Evolutionary conservation across 768 basidiomycete genomes (phyloP).

Genomic region (Kondoa subrosea): DNA sequence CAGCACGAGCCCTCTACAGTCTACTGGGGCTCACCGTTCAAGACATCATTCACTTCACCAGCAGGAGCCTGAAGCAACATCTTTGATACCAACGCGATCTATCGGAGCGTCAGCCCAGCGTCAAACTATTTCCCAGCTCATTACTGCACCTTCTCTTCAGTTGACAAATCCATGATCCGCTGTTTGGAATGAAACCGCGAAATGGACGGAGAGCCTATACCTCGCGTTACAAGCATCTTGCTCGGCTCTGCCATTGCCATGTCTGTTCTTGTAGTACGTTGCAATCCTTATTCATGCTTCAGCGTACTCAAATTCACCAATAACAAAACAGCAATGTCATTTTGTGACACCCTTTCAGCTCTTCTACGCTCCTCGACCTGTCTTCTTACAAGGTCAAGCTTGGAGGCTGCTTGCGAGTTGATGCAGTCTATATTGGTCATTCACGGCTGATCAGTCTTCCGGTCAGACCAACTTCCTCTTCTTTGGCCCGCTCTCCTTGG

Average conservation of each 20-base stretch:
- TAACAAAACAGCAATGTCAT: slow-evolving; percentile 22
- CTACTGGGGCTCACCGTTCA: background rate
- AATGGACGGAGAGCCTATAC: background rate
- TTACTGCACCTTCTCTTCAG: background rate
- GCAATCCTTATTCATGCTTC: background rate
- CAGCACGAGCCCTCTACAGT: background rate
- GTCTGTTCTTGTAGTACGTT: background rate
- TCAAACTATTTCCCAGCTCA: too few species aligned
- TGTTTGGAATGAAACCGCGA: background rate
- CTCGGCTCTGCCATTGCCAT: background rate
- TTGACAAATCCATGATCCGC: background rate
- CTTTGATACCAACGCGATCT: background rate
- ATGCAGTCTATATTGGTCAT: background rate
- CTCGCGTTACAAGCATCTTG: background rate
- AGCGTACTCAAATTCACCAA: background rate
- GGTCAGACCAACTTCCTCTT: slow-evolving; percentile 36
- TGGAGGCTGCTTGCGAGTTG: background rate
- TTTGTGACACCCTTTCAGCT: slow-evolving; percentile 27
- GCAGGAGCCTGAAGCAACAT: background rate
- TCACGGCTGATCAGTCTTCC: slow-evolving; percentile 15
- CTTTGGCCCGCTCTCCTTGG: slow-evolving; percentile 80
- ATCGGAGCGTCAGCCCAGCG: slow-evolving; percentile 13
- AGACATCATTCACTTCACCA: background rate
- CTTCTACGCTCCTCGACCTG: slow-evolving; percentile 26
- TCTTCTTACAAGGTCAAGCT: slow-evolving; percentile 25